These are phyloP conservation scores for Fusarium circinatum DNA, from an alignment of 2,329 filamentous ascomycete genomes.

Conservation along the genomic window DNA sequence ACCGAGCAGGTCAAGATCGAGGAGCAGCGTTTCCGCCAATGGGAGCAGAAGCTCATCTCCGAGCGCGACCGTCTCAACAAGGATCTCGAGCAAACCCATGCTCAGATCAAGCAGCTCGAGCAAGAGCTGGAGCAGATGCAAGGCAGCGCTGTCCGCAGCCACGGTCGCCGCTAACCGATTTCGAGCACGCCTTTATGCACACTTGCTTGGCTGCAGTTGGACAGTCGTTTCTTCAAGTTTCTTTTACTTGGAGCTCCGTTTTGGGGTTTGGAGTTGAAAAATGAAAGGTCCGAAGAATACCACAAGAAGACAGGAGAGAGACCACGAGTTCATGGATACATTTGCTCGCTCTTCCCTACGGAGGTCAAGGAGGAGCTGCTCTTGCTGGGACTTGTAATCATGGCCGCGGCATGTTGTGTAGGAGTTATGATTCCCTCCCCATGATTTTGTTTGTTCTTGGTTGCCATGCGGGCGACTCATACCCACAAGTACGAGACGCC, in stretches of 20 bases:
- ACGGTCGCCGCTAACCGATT: slow-evolving; percentile 82
- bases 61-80: slow-evolving; percentile 99
- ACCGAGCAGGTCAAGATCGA: slow-evolving; percentile 99
- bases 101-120: slow-evolving; percentile 91
- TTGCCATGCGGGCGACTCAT: slow-evolving; percentile 38
- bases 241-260: slow-evolving; percentile 44
- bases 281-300: slow-evolving; percentile 48
- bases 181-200: slow-evolving; percentile 18
- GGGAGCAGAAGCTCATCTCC: slow-evolving; percentile 99
- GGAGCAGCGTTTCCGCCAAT: slow-evolving; percentile 98
- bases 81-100: slow-evolving; percentile 97
- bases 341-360: slow-evolving; percentile 38
- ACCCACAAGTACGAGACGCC: slow-evolving; percentile 34
- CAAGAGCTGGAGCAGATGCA: slow-evolving; percentile 93
- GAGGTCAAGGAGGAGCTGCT: slow-evolving; percentile 16
- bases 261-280: slow-evolving; percentile 51
- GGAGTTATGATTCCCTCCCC: slow-evolving; percentile 43
- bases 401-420: slow-evolving; percentile 39
- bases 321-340: slow-evolving; percentile 46
- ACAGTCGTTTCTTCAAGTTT: slow-evolving; percentile 43
- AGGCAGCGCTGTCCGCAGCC: slow-evolving; percentile 87
- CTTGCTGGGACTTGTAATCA: slow-evolving; percentile 32
- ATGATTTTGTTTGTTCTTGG: slow-evolving; percentile 39
- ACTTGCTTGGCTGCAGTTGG: slow-evolving; percentile 44
- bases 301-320: slow-evolving; percentile 38